These are phyloP conservation scores for Citeromyces nyonsensis DNA, from an alignment of 805 yeast genomes.

Conservation along the genomic window DNA sequence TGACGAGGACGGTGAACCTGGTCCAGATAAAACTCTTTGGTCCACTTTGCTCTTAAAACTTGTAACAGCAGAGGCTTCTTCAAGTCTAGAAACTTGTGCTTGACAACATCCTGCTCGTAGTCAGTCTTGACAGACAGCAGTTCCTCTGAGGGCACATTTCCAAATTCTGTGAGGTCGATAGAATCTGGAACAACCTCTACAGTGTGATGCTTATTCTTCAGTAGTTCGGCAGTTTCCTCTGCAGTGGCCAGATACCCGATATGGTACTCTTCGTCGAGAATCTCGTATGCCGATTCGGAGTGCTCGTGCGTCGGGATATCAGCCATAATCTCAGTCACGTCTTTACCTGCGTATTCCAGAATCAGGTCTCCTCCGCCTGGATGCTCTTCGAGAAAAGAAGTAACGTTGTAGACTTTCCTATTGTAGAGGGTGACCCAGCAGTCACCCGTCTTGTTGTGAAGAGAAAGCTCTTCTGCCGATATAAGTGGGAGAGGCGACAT, in stretches of 20 bases:
- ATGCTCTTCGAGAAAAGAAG: conserved; percentile 56
- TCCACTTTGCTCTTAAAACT: conserved; percentile 58
- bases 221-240: conserved; percentile 59
- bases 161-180: conserved; percentile 38
- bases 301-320: conserved; percentile 63
- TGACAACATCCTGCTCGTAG: conserved; percentile 47
- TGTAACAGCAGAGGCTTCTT: conserved; percentile 71
- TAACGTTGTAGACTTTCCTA: conserved; percentile 76
- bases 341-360: conserved; percentile 42
- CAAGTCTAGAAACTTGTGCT: conserved; percentile 79
- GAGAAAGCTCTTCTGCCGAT: conserved; percentile 3
- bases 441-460: conserved; percentile 35
- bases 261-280: conserved; percentile 71
- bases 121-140: conserved; percentile 71
- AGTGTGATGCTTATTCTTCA: conserved; percentile 40
- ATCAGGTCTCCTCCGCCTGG: conserved; percentile 54
- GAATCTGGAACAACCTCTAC: conserved; percentile 29
- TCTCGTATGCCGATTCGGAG: conserved; percentile 78
- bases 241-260: conserved; percentile 75
- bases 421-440: conserved; percentile 75
- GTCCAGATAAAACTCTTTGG: conserved; percentile 83
- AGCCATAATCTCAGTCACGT: conserved; percentile 57
- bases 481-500: background rate
- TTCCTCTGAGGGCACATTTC: conserved; percentile 58
- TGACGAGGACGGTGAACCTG: conserved; percentile 98